These are phyloP conservation scores for Phanerodontia chrysosporium DNA, from an alignment of 768 basidiomycete genomes.

Conservation along the genomic window DNA sequence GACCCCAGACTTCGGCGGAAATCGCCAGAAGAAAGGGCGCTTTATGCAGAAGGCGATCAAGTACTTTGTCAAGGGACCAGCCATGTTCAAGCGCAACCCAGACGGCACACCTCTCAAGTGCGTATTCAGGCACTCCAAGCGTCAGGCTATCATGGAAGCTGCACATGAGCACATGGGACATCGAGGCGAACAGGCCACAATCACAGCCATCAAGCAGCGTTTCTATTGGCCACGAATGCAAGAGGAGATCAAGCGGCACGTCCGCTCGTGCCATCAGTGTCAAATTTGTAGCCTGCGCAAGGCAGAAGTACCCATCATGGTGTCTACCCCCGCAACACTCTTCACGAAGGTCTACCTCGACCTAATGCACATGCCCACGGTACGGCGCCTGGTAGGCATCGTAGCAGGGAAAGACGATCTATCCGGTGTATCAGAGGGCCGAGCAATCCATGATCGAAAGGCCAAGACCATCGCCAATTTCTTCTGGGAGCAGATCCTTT, in stretches of 20 bases:
- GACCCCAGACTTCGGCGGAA: background rate
- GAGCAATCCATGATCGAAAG: conserved; percentile 16
- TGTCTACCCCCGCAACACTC: conserved; percentile 14
- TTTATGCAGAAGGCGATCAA: conserved; percentile 9
- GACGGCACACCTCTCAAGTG: background rate
- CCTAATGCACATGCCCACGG: conserved; percentile 16
- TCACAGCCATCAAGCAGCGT: conserved; percentile 4
- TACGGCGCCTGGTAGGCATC: conserved; percentile 18
- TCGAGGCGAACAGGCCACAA: conserved; percentile 11
- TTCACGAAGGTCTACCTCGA: conserved; percentile 14
- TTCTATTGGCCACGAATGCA: conserved; percentile 18
- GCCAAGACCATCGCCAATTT: conserved; percentile 23
- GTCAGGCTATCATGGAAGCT: conserved; percentile 9
- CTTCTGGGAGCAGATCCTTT: conserved; percentile 30
- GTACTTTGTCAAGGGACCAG: conserved; percentile 12
- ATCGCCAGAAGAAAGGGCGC: background rate
- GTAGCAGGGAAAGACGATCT: conserved; percentile 28
- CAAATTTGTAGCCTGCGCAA: conserved; percentile 16
- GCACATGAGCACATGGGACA: conserved; percentile 21
- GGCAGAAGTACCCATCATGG: conserved; percentile 11
- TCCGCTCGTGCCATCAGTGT: conserved; percentile 16
- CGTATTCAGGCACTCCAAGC: background rate
- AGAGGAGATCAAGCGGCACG: conserved; percentile 13
- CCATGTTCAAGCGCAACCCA: conserved; percentile 5
- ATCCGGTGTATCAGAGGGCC: conserved; percentile 25